These are phyloP conservation scores for Grosmannia clavigera DNA, from an alignment of 2,329 filamentous ascomycete species.

Conservation along the genomic window DNA sequence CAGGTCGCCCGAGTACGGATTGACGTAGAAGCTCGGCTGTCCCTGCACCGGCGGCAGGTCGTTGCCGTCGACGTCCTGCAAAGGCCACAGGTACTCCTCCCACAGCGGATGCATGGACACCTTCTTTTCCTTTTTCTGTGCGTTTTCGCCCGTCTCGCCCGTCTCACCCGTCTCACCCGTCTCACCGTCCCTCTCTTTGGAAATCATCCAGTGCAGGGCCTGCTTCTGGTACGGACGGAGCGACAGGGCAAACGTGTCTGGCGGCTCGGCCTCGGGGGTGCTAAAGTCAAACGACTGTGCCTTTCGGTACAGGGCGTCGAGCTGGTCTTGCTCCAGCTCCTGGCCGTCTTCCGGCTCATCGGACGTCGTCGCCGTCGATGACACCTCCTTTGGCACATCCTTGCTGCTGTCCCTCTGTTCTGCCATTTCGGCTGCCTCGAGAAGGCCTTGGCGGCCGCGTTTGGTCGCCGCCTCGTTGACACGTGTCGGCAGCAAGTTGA, in stretches of 20 bases:
- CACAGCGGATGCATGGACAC: slow-evolving; percentile 88
- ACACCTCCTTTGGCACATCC: not conserved
- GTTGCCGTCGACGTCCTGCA: slow-evolving; percentile 75
- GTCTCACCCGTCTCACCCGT: slow-evolving; percentile 18
- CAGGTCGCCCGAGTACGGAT: slow-evolving; percentile 90
- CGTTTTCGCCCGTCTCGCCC: slow-evolving; percentile 27
- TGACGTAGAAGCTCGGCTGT: slow-evolving; percentile 77
- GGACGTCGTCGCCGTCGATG: slow-evolving; percentile 29
- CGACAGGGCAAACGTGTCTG: slow-evolving; percentile 67
- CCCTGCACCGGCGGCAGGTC: slow-evolving; percentile 53
- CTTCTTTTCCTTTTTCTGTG: slow-evolving; percentile 24
- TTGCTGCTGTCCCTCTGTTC: slow-evolving; percentile 30
- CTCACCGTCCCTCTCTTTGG: slow-evolving; percentile 69
- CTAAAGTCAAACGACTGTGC: slow-evolving; percentile 94
- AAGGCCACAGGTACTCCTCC: slow-evolving; percentile 90
- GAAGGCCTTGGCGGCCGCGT: slow-evolving; percentile 69
- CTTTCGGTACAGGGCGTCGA: slow-evolving; percentile 88
- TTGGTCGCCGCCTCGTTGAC: slow-evolving; percentile 63
- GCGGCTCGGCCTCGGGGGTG: slow-evolving; percentile 76
- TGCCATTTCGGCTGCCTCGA: slow-evolving; percentile 78
- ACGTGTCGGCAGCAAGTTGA: slow-evolving; percentile 66
- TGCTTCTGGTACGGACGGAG: slow-evolving; percentile 92
- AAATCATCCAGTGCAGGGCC: slow-evolving; percentile 90
- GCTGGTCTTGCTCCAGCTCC: slow-evolving; percentile 88
- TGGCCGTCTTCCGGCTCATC: slow-evolving; percentile 73